Evolutionary conservation across 169 alveolate species (phyloP), one percentile per base, ranked within the genome.

Genomic region (Plasmodium billcollinsi): DNA sequence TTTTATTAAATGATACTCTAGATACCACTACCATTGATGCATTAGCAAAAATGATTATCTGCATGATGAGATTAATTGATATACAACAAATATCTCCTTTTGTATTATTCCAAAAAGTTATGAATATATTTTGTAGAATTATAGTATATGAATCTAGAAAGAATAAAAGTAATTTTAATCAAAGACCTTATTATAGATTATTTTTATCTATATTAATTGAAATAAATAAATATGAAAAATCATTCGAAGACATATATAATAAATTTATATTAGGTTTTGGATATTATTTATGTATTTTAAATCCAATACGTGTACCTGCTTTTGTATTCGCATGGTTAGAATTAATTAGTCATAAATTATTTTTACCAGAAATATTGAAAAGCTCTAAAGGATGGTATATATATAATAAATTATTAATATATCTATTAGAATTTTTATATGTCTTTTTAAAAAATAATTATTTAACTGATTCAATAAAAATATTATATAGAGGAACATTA

Each of bases 261-360:
- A 90, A 93, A 18, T 93, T 93, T 71, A 83, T 94, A 21, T 74
- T 95, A 20, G 92, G 97, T 43, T 72, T 95, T 47, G 93, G 95
- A 14, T 73, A 94, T 66, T 93, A 92, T 43, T 88, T 93, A 9
- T 89, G 93, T 63, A 88, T 89, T 54, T 72, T 97, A 26, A 95
- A 95, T 88, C 98, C 99, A 58, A 75, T 91, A 72, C 90, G 98
- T 33, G 97, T 97, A 39, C 99, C 99, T 11, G 98, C 97, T n/a
- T 99, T 99, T 88, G 89, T 98, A 26, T 97, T 95, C 90, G 97
- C 99, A 43, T 99, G 99, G 99, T 83, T 98, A 26, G 98, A 97
- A 86, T 92, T 99, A 67, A 92, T 98, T 9, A 95, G 99, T 18
- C 98, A 98, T 90, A 93, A 97, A 67, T 88, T 95, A 69, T 97